These are phyloP conservation scores for Boletellus ananas DNA, from an alignment of 768 basidiomycete species.

Conservation along the genomic window DNA sequence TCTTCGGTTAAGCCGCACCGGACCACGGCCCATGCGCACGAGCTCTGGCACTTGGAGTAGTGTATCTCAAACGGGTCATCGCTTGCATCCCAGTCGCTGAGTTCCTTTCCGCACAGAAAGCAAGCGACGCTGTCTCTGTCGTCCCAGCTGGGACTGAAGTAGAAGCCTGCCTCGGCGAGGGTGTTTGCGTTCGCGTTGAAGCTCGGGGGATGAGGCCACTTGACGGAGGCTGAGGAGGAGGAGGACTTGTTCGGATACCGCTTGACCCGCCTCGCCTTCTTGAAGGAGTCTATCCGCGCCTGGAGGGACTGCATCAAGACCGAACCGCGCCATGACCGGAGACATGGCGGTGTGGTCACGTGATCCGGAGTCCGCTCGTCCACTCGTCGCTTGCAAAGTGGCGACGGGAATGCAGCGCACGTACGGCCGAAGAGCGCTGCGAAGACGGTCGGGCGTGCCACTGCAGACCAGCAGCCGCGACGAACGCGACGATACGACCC, in stretches of 20 bases:
- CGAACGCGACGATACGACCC: background rate
- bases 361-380: slow-evolving; percentile 1
- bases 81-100: slow-evolving; percentile 78
- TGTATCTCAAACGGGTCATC: slow-evolving; percentile 91
- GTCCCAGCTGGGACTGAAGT: slow-evolving; percentile 64
- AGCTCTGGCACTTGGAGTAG: slow-evolving; percentile 56
- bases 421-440: slow-evolving; percentile 30
- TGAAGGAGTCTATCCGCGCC: slow-evolving; percentile 65
- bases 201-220: slow-evolving; percentile 72
- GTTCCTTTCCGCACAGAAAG: slow-evolving; percentile 76
- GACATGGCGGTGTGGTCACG: slow-evolving; percentile 1
- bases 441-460: slow-evolving; percentile 9
- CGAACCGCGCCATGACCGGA: background rate
- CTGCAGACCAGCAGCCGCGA: background rate
- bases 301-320: slow-evolving; percentile 49
- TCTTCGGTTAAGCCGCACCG: slow-evolving; percentile 67
- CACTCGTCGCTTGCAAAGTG: background rate
- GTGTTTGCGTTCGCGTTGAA: slow-evolving; percentile 68
- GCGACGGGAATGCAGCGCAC: slow-evolving; percentile 31
- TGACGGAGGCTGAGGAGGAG: slow-evolving; percentile 43
- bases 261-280: slow-evolving; percentile 57
- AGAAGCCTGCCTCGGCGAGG: slow-evolving; percentile 90
- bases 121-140: slow-evolving; percentile 77
- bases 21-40: slow-evolving; percentile 81
- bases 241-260: slow-evolving; percentile 45